phyloP scores from a whole-genome alignment of 257 asterid genomes.

The Cynanchum wilfordii region DNA sequence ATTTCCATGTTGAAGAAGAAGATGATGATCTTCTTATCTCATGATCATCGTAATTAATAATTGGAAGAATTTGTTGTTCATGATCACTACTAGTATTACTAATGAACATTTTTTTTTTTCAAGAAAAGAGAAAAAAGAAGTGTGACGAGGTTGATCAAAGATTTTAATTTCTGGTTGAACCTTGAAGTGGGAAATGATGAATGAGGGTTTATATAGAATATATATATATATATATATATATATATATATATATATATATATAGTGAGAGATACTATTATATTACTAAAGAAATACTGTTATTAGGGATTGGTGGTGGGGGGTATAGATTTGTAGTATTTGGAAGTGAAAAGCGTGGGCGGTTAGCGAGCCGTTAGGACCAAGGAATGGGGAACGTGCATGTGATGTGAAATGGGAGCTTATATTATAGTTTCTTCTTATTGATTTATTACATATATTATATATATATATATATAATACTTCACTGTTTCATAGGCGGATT shows the following conservation, averaged over 20 bases:
- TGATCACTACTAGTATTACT: slow-evolving; percentile 29
- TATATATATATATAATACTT: not conserved
- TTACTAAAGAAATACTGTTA: too few species aligned
- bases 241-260: too few species aligned
- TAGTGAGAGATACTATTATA: not conserved
- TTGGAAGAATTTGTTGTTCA: too few species aligned
- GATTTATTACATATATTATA: too few species aligned
- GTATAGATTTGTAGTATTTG: not conserved
- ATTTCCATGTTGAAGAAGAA: slow-evolving; percentile 26
- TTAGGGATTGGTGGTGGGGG: too few species aligned
- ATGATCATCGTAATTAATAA: slow-evolving; percentile 22
- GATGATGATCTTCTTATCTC: slow-evolving; percentile 20
- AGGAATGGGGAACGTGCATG: slow-evolving; percentile 21
- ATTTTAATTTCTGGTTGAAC: slow-evolving; percentile 10
- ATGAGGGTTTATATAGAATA: not conserved
- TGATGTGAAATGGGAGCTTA: not conserved
- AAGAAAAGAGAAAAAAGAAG: slow-evolving; percentile 4
- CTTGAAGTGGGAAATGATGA: not conserved
- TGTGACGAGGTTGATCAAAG: not conserved
- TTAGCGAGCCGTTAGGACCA: slow-evolving; percentile 24
- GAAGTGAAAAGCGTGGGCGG: slow-evolving; percentile 11
- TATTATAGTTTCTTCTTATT: not conserved
- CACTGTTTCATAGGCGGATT: slow-evolving; percentile 23
- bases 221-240: too few species aligned
- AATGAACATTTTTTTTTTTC: slow-evolving; percentile 42